Conservation (phyloP, 2,329 filamentous ascomycete genomes). For the Coniella vitis region DNA sequence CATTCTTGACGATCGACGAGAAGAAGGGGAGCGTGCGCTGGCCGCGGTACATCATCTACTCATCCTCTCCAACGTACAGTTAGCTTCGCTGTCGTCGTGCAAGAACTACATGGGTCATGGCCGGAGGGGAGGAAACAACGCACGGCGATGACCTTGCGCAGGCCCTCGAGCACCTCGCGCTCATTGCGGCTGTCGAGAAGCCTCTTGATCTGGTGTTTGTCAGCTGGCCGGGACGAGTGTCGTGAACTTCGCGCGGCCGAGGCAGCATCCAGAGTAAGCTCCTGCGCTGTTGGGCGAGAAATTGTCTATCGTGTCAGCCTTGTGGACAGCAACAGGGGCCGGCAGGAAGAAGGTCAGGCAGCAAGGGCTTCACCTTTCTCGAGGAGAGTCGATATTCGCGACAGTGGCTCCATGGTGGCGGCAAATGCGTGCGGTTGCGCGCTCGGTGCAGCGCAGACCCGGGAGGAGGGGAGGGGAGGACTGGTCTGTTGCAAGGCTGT, state of each 20-base stretch:
- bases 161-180: conserved; percentile 82
- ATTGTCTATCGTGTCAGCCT: conserved; percentile 10
- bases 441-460: background rate
- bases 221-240: conserved; percentile 57
- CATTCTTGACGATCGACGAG: conserved; percentile 97
- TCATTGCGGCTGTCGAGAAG: conserved; percentile 91
- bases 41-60: conserved; percentile 87
- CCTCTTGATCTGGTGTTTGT: conserved; percentile 84
- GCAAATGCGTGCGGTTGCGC: background rate
- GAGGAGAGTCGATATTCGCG: conserved; percentile 85
- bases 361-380: conserved; percentile 93
- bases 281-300: conserved; percentile 59
- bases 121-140: conserved; percentile 21
- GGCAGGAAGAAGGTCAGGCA: conserved; percentile 21
- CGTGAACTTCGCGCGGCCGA: conserved; percentile 70
- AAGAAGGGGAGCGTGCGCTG: conserved; percentile 89
- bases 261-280: conserved; percentile 94
- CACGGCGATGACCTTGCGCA: conserved; percentile 85
- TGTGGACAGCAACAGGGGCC: background rate
- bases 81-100: background rate
- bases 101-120: background rate
- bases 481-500: too few relatives aligned
- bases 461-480: background rate
- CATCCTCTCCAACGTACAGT: background rate
- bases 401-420: conserved; percentile 94